Evolutionary conservation across 257 asterid species (phyloP), one percentile per base, ranked within the genome.

Genomic region (Forsythia suspensa): DNA sequence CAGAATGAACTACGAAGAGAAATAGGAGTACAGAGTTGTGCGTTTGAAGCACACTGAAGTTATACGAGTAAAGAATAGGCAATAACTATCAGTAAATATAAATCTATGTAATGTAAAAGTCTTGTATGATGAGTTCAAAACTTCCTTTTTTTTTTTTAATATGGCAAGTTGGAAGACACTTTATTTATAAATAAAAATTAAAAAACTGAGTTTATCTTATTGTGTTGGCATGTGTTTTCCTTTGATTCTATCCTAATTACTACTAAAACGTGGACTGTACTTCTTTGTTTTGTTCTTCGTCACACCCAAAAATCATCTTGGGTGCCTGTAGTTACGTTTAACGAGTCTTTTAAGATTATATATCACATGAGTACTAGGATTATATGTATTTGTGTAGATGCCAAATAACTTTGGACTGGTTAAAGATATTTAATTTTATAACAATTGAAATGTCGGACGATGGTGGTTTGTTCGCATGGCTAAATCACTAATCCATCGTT

Each of bases 21-120:
- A 3, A 71, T 21, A 75, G 55, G 36, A 18, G 72, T 10, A 20
- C 3, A 61, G 68, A 21, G 40, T 63, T 63, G 38, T 63, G 9
- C 40, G 4, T 63, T 63, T 29, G 70, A 63, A 63, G 38, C 70
- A 63, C 39, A 9, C 4, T 11, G 16, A 29, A 29, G 70, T 63
- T 63, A 63, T 21, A 21, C 69, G 0, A 24, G 29, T 18, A 55
- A 65, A 75, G 72, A 51, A 65, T 76, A 71, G 83, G 34, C 38
- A 70, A 63, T 70, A 24, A 37, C 65, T 21, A 74, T 8, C 61
- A 77, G 83, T 81, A 80, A 59, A 81, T 84, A 70, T 61, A 66
- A 63, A 29, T 9, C 13, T 10, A 10, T 63, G 70, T 38, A 61
- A 24, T 61, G 69, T 24, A 9, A 24, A 3, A 29, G 38, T 8